Evolutionary conservation across 169 alveolate species (phyloP), one percentile per base, ranked within the genome.

Genomic region (Eimeria acervulina): DNA sequence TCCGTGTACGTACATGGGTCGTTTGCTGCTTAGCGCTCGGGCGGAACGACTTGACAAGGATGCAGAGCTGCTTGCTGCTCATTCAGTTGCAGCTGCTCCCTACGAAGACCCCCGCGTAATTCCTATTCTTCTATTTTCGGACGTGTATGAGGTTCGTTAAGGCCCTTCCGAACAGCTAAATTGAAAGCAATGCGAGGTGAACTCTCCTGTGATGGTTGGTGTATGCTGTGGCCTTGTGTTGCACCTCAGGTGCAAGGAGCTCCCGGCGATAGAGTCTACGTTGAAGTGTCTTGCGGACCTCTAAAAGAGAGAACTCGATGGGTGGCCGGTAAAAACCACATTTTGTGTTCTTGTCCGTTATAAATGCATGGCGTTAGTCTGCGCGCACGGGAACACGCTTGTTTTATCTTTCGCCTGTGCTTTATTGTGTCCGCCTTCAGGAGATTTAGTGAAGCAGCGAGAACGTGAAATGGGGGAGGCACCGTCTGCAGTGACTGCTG

Each of bases 241-340:
- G 23, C n/a, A 44, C 3, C 17, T 15, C 89, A 95, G 95, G 95
- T 84, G 3, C 97, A 90, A 42, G 97, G 95, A 33, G 94, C 95
- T 21, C 89, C 95, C 31, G 97, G 97, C 31, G 96, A 81, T 89
- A 97, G 92, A 94, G 96, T 76, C 47, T 96, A 96, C 74, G 98
- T 98, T 17, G 98, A 98, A 72, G 83, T 98, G 7, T 97, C 98
- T 36, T 97, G 98, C 72, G 99, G 99, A 0, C 99, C 99, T 47
- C 74, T 95, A 63, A 97, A 96, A 76, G 97, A 96, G 63, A 68
- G 97, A 78, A 98, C 99, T 42, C 97, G 96, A 61, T 98, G 97
- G 97, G 98, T 98, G 40, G 33, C 88, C 5, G 88, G 95, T 90
- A 44, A 4, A 85, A 21, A 2, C 23, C 47, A 28, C 40, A 40